Percentiles rank a stretch among this genome's conserved stretches.
Evolutionary conservation across 2,329 filamentous ascomycete species (phyloP).

Genomic region (Colletotrichum sp.): DNA sequence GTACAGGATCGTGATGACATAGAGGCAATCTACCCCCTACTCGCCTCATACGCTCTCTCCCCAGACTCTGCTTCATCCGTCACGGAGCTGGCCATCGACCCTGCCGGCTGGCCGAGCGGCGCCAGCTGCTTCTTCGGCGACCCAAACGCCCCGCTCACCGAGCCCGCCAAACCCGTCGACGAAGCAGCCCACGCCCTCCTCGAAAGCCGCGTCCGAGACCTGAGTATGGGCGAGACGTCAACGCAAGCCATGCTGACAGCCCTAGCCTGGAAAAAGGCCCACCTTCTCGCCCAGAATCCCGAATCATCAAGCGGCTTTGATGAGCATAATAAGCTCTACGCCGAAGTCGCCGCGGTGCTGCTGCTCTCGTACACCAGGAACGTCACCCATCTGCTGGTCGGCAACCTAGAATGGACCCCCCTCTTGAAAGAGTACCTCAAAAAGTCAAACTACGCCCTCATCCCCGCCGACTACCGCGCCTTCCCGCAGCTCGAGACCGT

Average conservation of each 20-base stretch:
- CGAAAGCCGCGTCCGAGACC: not conserved
- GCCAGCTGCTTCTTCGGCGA: not conserved
- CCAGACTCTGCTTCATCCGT: not conserved
- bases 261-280: not conserved
- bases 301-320: not conserved
- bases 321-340: not conserved
- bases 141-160: not conserved
- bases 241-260: no score
- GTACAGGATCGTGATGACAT: not conserved
- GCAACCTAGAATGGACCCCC: not conserved
- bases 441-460: slow-evolving; percentile 2
- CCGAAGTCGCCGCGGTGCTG: not conserved
- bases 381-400: not conserved
- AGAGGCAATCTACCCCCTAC: not conserved
- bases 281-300: not conserved
- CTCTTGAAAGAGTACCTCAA: not conserved
- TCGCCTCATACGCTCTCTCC: not conserved
- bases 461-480: not conserved
- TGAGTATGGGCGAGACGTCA: no score
- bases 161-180: not conserved
- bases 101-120: not conserved
- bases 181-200: not conserved
- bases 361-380: not conserved
- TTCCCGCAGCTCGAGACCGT: not conserved
- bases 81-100: not conserved